Base-by-base conservation (phyloP, 805 yeast genomes). In the Ogataea methylovora region DNA sequence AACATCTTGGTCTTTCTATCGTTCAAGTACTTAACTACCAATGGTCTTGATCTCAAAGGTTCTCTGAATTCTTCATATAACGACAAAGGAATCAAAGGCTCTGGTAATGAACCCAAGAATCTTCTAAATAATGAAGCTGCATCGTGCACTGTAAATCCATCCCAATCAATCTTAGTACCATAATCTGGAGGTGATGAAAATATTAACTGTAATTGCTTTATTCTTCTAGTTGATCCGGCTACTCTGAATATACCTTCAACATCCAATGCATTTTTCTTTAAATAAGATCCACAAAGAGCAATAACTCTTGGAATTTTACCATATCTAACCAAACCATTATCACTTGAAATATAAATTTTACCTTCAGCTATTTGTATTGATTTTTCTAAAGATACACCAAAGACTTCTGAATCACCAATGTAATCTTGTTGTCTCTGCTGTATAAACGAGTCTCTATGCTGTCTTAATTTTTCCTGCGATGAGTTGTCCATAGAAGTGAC, bases 91-190 rank as follows among this genome's bases (percentile, higher is more conserved):
- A 92, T 78, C 36, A 92, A 67, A 0, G 97, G 97, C 50, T 92
- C 97, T 1, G 95, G 94, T 36, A 92, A 69, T 29, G 86, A 79
- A 51, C 87, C 86, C 41, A 92, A 67, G 54, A 74, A 92, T 37
- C 98, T 67, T 53, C 97, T 71, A 38, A 92, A 71, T 16, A 92
- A 67, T 14, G 92, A 84, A 2, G 97, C 95, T 1, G 96, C 97
- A 58, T 92, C 99, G 60, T 92, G 98, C 10, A 90, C 97, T 1
- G 87, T 85, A 60, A 76, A 92, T 0, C 94, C 90, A 32, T 84
- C 87, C 98, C 97, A 92, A 44, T 73, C 74, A 29, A 88, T 69
- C 45, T 81, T 82, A 33, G 86, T 74, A 13, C 98, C 99, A 54
- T 82, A 92, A 39, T 76, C 77, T 0, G 98, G 97, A 2, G 96